These are phyloP conservation scores for Phanerochaete carnosa DNA, from an alignment of 768 basidiomycete species.

Conservation along the genomic window DNA sequence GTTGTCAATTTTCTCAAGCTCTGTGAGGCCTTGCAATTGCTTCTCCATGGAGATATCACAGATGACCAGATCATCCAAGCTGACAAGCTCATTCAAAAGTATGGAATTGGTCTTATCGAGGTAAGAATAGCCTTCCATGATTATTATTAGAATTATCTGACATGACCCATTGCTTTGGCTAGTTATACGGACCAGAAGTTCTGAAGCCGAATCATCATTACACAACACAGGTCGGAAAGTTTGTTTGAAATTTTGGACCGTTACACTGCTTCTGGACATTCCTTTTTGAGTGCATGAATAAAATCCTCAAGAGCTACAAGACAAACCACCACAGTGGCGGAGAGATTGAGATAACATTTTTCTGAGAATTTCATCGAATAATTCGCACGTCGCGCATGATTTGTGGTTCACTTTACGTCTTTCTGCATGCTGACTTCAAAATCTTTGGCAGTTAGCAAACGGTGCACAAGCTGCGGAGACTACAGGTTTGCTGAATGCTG, in stretches of 20 bases:
- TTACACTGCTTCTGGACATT: conserved; percentile 31
- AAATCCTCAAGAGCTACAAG: conserved; percentile 25
- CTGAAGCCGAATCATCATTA: conserved; percentile 28
- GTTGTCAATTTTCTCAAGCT: conserved; percentile 13
- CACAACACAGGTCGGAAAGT: conserved; percentile 17
- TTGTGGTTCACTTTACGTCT: too few species aligned
- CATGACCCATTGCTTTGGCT: background rate
- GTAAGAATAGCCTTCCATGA: conserved; percentile 4
- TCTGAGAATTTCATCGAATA: conserved; percentile 20
- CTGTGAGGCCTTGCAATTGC: conserved; percentile 15
- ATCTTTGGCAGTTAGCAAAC: too few species aligned
- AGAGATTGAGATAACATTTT: conserved; percentile 26
- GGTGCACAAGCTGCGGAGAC: too few species aligned
- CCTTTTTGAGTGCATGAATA: conserved; percentile 29
- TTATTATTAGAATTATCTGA: background rate
- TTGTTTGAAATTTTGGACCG: conserved; percentile 25
- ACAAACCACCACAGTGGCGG: conserved; percentile 26
- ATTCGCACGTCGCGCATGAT: conserved; percentile 12
- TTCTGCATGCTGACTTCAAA: too few species aligned
- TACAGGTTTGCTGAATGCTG: conserved; percentile 6
- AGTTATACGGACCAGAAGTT: conserved; percentile 18
- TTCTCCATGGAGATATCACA: conserved; percentile 12
- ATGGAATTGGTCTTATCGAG: conserved; percentile 1
- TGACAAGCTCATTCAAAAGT: conserved; percentile 1
- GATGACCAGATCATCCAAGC: conserved; percentile 8